Conservation (phyloP, 495 filamentous ascomycete species). For the Penicillium cosmopolitanum region DNA sequence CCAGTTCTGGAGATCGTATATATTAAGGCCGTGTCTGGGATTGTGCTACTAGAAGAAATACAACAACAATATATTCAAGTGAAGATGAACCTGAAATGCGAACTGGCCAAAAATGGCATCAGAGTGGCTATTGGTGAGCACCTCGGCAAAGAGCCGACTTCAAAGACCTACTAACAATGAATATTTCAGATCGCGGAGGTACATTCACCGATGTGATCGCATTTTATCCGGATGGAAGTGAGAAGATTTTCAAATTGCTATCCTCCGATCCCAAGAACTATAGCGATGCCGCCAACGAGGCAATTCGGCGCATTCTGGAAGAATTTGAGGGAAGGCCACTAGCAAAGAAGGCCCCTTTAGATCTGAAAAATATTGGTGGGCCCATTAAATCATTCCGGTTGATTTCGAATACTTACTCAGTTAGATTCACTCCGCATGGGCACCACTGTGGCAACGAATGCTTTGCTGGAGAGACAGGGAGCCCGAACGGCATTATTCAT, state of each 20-base stretch:
- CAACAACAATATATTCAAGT: no score
- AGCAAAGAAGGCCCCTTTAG: not conserved
- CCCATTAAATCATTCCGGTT: no score
- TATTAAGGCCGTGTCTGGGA: no score
- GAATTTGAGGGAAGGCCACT: not conserved
- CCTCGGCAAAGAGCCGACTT: no score
- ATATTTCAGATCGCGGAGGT: slow-evolving; percentile 21
- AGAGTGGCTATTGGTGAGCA: no score
- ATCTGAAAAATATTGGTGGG: not conserved
- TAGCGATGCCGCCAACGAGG: slow-evolving; percentile 20
- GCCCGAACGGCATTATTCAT: slow-evolving; percentile 16
- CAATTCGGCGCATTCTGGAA: slow-evolving; percentile 16
- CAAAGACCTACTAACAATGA: no score
- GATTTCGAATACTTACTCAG: no score
- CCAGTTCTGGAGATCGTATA: no score
- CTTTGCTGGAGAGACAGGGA: slow-evolving; percentile 26
- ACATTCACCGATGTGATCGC: slow-evolving; percentile 29
- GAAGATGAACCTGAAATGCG: no score
- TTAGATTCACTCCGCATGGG: slow-evolving; percentile 22
- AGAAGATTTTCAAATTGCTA: slow-evolving; percentile 20
- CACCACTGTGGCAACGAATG: slow-evolving; percentile 28
- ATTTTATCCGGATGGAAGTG: slow-evolving; percentile 6
- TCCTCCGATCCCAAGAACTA: slow-evolving; percentile 22
- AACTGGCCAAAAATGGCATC: no score
- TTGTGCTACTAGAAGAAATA: no score